Evolutionary conservation across 1,139 yeast genomes (phyloP), one percentile per base, ranked within the genome.

Genomic region (Kurtzmaniella natalensis): DNA sequence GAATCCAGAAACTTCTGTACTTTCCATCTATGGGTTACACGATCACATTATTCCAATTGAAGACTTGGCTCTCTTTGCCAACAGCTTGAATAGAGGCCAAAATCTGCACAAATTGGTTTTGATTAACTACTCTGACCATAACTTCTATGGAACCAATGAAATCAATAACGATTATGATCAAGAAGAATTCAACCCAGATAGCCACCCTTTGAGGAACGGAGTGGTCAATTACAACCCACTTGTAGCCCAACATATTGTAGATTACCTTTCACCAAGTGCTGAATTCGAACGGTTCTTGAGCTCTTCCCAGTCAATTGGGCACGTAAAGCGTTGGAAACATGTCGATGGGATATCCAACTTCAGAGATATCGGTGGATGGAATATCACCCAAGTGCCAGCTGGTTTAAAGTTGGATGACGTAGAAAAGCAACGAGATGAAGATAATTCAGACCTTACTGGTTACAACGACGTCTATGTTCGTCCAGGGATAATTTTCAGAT

Each of bases 311-410:
- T 51, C 47, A 15, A 61, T 79, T 8, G 71, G 72, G 1, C 53
- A 52, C 16, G 51, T 61, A 14, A 53, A 75, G 3, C 61, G 86
- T 35, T 81, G 85, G 82, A 76, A 76, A 42, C 40, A 55, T 1
- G 69, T 82, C 28, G 86, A 78, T 24, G 92, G 94, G 0, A 74
- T 84, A 9, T 56, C 70, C 34, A 86, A 87, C 48, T 81, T 85
- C 47, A 69, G 96, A 44, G 95, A 86, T 48, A 54, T 81, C 38
- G 96, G 95, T 1, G 95, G 95, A 3, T 86, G 83, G 76, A 61
- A 60, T 38, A 59, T 76, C 7, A 45, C 18, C 13, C 19, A 5
- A n/a, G 15, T 24, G 8, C 32, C 32, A 8, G 15, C 18, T 6
- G 32, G 28, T 56, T 51, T 34, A 41, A 44, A 18, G 17, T 41